Evolutionary conservation across 2,329 filamentous ascomycete genomes (phyloP), one percentile per base, ranked within the genome.

Genomic region (Colletotrichum chrysophilum): DNA sequence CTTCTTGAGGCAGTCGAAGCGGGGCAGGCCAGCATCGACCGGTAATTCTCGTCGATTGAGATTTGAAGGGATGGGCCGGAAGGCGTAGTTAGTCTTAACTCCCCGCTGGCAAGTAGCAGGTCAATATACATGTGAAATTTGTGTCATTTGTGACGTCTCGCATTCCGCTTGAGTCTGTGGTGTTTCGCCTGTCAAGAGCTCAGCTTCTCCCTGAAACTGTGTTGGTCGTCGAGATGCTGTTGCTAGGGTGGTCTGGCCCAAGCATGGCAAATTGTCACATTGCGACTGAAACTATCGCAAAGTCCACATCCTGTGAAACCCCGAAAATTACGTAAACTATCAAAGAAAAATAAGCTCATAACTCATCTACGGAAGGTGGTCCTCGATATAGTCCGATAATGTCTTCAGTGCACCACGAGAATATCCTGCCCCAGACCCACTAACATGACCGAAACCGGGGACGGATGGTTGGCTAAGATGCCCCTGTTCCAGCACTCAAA

Each of bases 101-200:
- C 43, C 43, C 43, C n/a, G 43, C 43, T 48, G 43, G 2, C 2
- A 21, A 21, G 4, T 13, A 1, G 43, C 10, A 21, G 43, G 18
- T 0, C n/a, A 2, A 48, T 0, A 48, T 6, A 3, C n/a, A 48
- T 21, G 43, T 48, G 1, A 7, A 5, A 10, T 43, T n/a, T 10
- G 8, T 5, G 16, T n/a, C 18, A 43, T 2, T 2, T 43, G 18
- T 43, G 18, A 43, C 8, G 38, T 43, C 16, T 43, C 18, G 8
- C 16, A 36, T 34, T 34, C 6, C 34, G 34, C 34, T 16, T 38
- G 36, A 38, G 7, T 16, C 14, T 9, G 36, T 38, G 16, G 16
- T 8, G 14, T 38, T 18, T 4, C 36, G 7, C 7, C 34, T 4
- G 7, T 16, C 1, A 16, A 36, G 34, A 38, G 38, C 4, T n/a